Base-by-base conservation (phyloP, 2,329 filamentous ascomycete species). In the Neodidymelliopsis sp. region DNA sequence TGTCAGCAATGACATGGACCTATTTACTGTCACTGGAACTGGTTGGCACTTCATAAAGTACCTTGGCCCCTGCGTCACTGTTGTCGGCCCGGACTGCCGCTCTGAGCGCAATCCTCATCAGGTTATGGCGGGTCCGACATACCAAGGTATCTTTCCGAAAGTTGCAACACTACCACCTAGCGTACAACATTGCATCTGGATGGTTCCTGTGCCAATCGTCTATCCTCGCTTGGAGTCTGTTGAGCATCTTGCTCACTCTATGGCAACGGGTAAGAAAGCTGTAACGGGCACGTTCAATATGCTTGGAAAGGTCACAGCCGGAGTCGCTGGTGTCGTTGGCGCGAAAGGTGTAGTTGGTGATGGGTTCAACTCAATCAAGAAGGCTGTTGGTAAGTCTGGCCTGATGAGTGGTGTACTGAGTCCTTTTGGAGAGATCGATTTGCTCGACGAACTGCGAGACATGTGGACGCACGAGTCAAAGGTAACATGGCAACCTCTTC, bases 41-140 rank as follows among this genome's bases (percentile, higher is more conserved):
- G 94, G 94, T 6, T 99, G 94, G 94, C 94, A 99, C 73, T 99
- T 97, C 72, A 85, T 99, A 74, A 99, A 99, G 74, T 97, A 89
- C 64, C 84, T 99, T 5, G 94, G 94, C 0, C 94, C 94, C 0
- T 90, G 90, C 4, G 87, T 99, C 10, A 91, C 91, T 0, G 88
- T 96, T 0, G 87, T 96, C 39, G 94, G 93, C 0, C 88, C 90
- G 2, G 94, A 99, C 72, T 93, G 91, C 60, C 86, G 94, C 41
- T 96, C 92, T 4, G 94, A 99, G 74, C 81, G 94, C 40, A 96
- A 89, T 42, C 90, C 91, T 53, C 86, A 87, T 53, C 91, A 96
- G 64, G 94, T 99, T 44, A 88, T 99, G 82, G 93, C 93, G 4
- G 94, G 94, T 0, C 91, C 92, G 33, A 97, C 94, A 1, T 99